Evolutionary conservation across 805 yeast species (phyloP).

Genomic region (Teunomyces stri): DNA sequence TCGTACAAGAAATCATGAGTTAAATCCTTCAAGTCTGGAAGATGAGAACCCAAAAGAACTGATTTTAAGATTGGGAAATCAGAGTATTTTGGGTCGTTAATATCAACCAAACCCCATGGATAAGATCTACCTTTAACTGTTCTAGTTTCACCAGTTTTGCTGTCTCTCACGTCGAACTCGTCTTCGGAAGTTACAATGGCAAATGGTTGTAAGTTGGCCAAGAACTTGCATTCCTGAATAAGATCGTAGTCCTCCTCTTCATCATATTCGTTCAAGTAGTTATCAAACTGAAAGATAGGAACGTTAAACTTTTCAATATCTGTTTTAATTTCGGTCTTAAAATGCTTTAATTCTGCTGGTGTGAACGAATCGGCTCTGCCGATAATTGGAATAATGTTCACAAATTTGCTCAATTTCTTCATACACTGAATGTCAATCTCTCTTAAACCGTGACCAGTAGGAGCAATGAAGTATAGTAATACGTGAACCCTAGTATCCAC

Average conservation of each 20-base stretch:
- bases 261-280: conserved; percentile 47
- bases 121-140: conserved; percentile 59
- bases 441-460: conserved; percentile 76
- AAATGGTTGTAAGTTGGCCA: conserved; percentile 71
- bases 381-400: conserved; percentile 80
- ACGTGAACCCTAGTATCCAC: conserved; percentile 77
- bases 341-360: conserved; percentile 55
- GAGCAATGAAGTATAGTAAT: conserved; percentile 73
- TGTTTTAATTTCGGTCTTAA: conserved; percentile 56
- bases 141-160: conserved; percentile 41
- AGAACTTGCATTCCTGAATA: conserved; percentile 62
- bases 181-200: conserved; percentile 68
- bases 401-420: conserved; percentile 64
- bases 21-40: conserved; percentile 76
- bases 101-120: conserved; percentile 73
- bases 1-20: conserved; percentile 77
- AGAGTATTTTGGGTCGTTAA: conserved; percentile 48
- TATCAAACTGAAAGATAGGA: conserved; percentile 74
- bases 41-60: conserved; percentile 78
- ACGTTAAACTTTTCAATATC: conserved; percentile 70
- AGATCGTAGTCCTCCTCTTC: conserved; percentile 76
- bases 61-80: conserved; percentile 61
- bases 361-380: conserved; percentile 81
- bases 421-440: conserved; percentile 75
- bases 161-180: conserved; percentile 43